Base-by-base conservation (phyloP, 306 rosid species). In the Medicago lupulina region DNA sequence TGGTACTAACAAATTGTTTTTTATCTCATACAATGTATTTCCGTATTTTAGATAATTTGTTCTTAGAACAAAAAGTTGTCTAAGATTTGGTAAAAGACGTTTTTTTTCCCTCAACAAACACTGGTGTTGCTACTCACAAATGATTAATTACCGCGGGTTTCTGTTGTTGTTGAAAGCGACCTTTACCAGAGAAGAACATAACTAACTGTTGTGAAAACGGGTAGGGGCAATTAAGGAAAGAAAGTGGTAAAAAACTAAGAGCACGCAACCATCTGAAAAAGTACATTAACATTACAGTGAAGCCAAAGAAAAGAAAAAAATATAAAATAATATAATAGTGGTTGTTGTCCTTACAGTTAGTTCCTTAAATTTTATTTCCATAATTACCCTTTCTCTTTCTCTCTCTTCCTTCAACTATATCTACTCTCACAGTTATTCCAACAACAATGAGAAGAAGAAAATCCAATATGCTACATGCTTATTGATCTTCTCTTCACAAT, bases 261-360 rank as follows among this genome's bases (percentile, higher is more conserved):
- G 76, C 72, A 82, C 53, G 79, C 82, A 82, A 82, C 79, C 79
- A 61, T 71, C 19, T 76, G 12, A 71, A 76, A 73, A 65, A 80
- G 74, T 59, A 81, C 77, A 65, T 65, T 60, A 61, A 81, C 77
- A 65, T 65, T 60, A 61, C 50, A 73, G 83, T 77, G 82, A 73
- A 61, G 73, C 53, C 55, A 61, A 71, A 71, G 83, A 31, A 46
- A 74, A 83, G 31, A 28, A 28, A 28, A 2, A 3, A 28, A 28
- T 3, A 28, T 21, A 23, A 23, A 23, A 70, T 28, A 28, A 28
- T 28, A 83, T 71, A 79, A 75, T 70, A 47, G 46, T 28, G 67
- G 53, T 47, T 4, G 73, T 76, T 67, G 76, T 79, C 67, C 43
- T 34, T 49, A 71, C 84, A 61, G 86, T 83, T 82, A 68, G 86